These are phyloP conservation scores for Melanopsichium pennsylvanicum DNA, from an alignment of 1,284 basidiomycete species.

Conservation along the genomic window DNA sequence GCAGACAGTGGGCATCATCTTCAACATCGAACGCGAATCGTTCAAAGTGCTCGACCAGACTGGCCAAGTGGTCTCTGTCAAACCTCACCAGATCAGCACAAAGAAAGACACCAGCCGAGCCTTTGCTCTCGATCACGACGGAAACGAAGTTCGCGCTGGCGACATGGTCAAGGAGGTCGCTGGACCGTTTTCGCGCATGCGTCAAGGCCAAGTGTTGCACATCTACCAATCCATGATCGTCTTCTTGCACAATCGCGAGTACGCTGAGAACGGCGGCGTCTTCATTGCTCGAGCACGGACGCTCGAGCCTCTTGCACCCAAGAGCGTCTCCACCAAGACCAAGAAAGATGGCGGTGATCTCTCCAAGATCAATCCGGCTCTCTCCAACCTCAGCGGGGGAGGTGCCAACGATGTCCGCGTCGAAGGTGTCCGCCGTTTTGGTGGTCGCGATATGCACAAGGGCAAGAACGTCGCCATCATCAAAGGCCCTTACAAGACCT, in stretches of 20 bases:
- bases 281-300: constrained; percentile 76
- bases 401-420: constrained; percentile 53
- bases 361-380: constrained; percentile 94
- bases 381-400: constrained; percentile 65
- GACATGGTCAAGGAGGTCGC: constrained; percentile 94
- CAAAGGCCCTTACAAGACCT: constrained; percentile 89
- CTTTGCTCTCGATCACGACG: constrained; percentile 88
- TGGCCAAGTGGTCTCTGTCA: constrained; percentile 81
- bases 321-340: constrained; percentile 66
- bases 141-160: constrained; percentile 77
- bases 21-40: constrained; percentile 92
- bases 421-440: constrained; percentile 43
- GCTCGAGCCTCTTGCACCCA: constrained; percentile 75
- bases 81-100: constrained; percentile 87
- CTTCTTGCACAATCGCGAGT: constrained; percentile 91
- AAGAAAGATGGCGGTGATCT: constrained; percentile 72
- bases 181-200: constrained; percentile 76
- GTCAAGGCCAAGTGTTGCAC: constrained; percentile 92
- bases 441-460: constrained; percentile 75
- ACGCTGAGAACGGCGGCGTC: constrained; percentile 88
- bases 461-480: constrained; percentile 82
- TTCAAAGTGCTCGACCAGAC: constrained; percentile 96
- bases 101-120: constrained; percentile 84
- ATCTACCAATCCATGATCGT: constrained; percentile 94
- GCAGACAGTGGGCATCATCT: constrained; percentile 94